These are phyloP conservation scores for Santalum album DNA, from an alignment of 164 flowering plant species.

Conservation along the genomic window DNA sequence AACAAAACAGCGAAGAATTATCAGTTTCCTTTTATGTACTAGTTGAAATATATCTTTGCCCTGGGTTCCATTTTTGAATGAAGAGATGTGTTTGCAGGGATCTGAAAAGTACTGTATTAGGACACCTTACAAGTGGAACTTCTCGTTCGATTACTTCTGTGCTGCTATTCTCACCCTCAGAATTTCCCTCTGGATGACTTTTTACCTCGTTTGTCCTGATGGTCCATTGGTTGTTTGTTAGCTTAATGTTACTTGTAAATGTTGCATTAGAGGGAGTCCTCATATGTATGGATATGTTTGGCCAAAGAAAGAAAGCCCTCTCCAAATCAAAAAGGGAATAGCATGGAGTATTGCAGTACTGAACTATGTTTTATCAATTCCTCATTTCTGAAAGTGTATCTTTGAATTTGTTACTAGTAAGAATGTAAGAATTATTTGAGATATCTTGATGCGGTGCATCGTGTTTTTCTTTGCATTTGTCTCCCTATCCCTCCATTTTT, in stretches of 20 bases:
- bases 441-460: no score
- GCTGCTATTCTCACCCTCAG: constrained; percentile 48
- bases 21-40: no score
- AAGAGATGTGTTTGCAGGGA: constrained; percentile 31
- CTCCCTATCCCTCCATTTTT: no score
- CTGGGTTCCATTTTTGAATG: not conserved
- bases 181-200: constrained; percentile 59
- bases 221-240: not conserved
- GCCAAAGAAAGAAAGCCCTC: constrained; percentile 86
- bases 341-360: no score
- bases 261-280: constrained; percentile 63
- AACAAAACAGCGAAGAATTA: not conserved
- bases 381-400: no score
- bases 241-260: constrained; percentile 1
- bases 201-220: not conserved
- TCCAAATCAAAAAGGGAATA: constrained; percentile 70
- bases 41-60: not conserved
- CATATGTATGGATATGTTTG: constrained; percentile 86
- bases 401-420: no score
- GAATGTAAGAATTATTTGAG: no score
- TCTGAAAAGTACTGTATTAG: constrained; percentile 69
- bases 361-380: no score
- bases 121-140: constrained; percentile 97
- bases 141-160: constrained; percentile 77
- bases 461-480: no score